These are phyloP conservation scores for Boletus insuetus DNA, from an alignment of 768 basidiomycete species.

Conservation along the genomic window DNA sequence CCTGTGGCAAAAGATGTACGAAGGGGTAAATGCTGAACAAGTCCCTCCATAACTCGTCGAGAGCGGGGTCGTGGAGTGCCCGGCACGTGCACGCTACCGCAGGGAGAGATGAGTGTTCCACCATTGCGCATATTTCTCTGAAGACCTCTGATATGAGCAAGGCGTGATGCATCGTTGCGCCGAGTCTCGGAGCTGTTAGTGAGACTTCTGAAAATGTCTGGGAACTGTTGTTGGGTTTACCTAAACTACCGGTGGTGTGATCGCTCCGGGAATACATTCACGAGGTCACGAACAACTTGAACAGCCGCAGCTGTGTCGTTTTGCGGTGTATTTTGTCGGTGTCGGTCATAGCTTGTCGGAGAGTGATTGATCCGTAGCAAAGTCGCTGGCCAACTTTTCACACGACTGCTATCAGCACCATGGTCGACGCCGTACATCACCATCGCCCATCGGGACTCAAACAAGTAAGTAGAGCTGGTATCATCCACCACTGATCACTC, in stretches of 20 bases:
- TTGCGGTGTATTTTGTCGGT: too few species aligned
- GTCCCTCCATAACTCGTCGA: slow-evolving; percentile 25
- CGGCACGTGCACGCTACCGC: slow-evolving; percentile 24
- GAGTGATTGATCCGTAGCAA: too few species aligned
- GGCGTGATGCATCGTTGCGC: slow-evolving; percentile 29
- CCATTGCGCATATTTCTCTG: slow-evolving; percentile 15
- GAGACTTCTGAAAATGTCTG: too few species aligned
- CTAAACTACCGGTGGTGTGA: too few species aligned
- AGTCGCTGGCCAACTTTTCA: too few species aligned
- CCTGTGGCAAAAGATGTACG: slow-evolving; percentile 11
- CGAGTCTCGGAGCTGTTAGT: too few species aligned
- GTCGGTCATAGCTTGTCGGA: too few species aligned
- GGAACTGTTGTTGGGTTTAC: too few species aligned
- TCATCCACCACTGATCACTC: neutral
- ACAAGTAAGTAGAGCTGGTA: slow-evolving; percentile 49
- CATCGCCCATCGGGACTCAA: slow-evolving; percentile 77
- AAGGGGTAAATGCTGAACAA: slow-evolving; percentile 23
- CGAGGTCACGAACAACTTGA: too few species aligned
- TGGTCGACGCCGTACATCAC: slow-evolving; percentile 37
- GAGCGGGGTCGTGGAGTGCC: slow-evolving; percentile 19
- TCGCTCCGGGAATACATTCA: too few species aligned
- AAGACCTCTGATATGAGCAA: slow-evolving; percentile 22
- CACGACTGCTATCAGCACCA: too few species aligned
- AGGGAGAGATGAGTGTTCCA: slow-evolving; percentile 17
- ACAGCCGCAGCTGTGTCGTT: too few species aligned